These are phyloP conservation scores for Flaveria sonorensis DNA, from an alignment of 129 eudicot species.

Conservation along the genomic window DNA sequence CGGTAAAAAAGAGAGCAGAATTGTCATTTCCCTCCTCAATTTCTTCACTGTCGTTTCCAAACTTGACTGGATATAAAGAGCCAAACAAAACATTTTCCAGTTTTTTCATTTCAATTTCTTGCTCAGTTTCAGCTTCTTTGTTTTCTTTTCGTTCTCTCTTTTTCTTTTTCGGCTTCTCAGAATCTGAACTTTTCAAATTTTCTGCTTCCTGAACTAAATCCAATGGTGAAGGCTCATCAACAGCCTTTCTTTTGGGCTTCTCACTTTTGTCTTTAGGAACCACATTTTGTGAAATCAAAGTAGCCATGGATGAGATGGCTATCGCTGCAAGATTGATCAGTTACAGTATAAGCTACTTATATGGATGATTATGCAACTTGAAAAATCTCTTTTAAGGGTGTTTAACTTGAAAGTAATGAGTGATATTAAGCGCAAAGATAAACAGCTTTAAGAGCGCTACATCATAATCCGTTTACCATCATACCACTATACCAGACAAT, in stretches of 20 bases:
- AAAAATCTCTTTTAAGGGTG: not conserved
- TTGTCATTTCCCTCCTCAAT: constrained; percentile 39
- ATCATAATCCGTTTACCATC: too few relatives aligned
- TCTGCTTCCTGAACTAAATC: constrained; percentile 36
- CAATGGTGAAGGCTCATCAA: constrained; percentile 42
- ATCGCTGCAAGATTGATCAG: constrained; percentile 24
- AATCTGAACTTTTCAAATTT: constrained; percentile 24
- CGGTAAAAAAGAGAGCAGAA: constrained; percentile 66
- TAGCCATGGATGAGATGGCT: constrained; percentile 40
- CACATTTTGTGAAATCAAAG: constrained; percentile 82
- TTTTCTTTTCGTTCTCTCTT: constrained; percentile 49
- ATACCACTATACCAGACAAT: too few relatives aligned
- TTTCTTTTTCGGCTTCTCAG: constrained; percentile 46
- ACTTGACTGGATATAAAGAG: constrained; percentile 69
- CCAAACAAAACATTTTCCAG: constrained; percentile 73
- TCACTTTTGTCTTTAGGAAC: constrained; percentile 39
- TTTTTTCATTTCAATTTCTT: constrained; percentile 67
- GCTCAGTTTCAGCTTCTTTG: constrained; percentile 45
- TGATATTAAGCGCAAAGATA: not conserved
- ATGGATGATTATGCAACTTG: not conserved
- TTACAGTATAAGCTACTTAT: not conserved
- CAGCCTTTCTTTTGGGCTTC: constrained; percentile 64
- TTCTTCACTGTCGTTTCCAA: constrained; percentile 58
- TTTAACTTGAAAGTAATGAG: too few relatives aligned
- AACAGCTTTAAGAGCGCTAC: too few relatives aligned